These are phyloP conservation scores for Coemansia sp. DNA, from an alignment of 371 early-diverging fungal genomes.

Conservation along the genomic window DNA sequence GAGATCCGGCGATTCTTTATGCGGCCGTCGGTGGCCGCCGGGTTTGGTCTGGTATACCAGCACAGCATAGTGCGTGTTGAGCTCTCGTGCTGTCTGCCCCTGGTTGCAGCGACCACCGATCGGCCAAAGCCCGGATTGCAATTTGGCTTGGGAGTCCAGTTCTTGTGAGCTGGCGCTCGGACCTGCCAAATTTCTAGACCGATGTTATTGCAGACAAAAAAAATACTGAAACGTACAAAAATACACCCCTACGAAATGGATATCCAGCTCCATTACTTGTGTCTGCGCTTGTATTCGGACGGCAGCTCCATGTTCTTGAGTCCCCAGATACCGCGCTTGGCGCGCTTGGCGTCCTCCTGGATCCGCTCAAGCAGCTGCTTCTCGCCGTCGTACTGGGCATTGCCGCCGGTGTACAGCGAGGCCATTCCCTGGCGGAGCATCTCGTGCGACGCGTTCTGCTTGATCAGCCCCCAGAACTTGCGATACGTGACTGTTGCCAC, in stretches of 20 bases:
- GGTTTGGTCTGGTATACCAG: slow-evolving; percentile 82
- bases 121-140: slow-evolving; percentile 76
- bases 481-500: slow-evolving; percentile 48
- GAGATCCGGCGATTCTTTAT: slow-evolving; percentile 24
- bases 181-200: no score
- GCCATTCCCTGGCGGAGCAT: slow-evolving; percentile 41
- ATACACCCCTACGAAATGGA: not conserved
- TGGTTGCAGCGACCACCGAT: slow-evolving; percentile 72
- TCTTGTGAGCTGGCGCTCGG: slow-evolving; percentile 57
- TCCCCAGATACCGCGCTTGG: slow-evolving; percentile 48
- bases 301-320: slow-evolving; percentile 43
- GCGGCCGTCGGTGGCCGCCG: slow-evolving; percentile 68
- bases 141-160: slow-evolving; percentile 85
- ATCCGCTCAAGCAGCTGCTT: slow-evolving; percentile 18
- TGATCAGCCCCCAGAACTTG: slow-evolving; percentile 16
- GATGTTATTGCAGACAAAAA: not conserved
- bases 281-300: slow-evolving; percentile 44
- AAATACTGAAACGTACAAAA: not conserved
- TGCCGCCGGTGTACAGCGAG: slow-evolving; percentile 44
- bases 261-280: slow-evolving; percentile 14
- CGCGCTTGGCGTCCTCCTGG: slow-evolving; percentile 32
- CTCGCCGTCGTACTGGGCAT: slow-evolving; percentile 50
- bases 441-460: slow-evolving; percentile 42
- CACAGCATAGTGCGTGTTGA: slow-evolving; percentile 86
- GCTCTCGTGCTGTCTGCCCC: slow-evolving; percentile 85